These are phyloP conservation scores for Geotrichum klebahnii DNA, from an alignment of 1,139 yeast genomes.

Conservation along the genomic window DNA sequence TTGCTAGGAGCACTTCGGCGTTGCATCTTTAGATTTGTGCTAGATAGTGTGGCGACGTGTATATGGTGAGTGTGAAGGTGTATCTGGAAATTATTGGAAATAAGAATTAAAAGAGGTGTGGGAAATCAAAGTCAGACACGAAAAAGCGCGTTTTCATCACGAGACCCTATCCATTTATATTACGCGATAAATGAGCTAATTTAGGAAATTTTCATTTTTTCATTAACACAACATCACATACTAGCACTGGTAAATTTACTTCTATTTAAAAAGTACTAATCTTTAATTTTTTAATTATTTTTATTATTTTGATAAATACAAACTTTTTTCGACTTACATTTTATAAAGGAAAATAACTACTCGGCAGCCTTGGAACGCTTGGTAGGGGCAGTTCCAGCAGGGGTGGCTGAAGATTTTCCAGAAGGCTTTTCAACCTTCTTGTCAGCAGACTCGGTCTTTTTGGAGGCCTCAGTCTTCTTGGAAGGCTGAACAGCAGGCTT, in stretches of 20 bases:
- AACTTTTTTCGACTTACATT: background rate
- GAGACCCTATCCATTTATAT: constrained; percentile 1
- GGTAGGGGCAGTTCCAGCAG: constrained; percentile 27
- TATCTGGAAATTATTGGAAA: no score
- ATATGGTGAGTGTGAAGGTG: no score
- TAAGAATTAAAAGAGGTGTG: no score
- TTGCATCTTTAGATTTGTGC: background rate
- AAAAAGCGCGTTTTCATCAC: constrained; percentile 14
- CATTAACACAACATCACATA: no score
- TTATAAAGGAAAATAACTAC: constrained; percentile 5
- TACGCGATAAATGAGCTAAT: constrained; percentile 4
- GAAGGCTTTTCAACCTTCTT: constrained; percentile 4
- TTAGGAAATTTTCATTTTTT: background rate
- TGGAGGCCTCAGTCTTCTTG: no score
- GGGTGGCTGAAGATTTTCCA: constrained; percentile 24
- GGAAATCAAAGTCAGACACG: background rate
- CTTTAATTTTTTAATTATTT: no score
- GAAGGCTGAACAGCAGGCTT: constrained; percentile 15
- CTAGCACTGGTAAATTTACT: no score
- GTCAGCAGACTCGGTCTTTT: constrained; percentile 18
- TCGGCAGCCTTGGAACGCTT: constrained; percentile 27
- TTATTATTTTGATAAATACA: constrained; percentile 2
- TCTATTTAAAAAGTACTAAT: no score
- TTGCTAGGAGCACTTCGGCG: constrained; percentile 12
- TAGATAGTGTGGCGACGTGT: no score